A percentile compares a stretch with the other conserved stretches of the same genome.
phyloP scores from a whole-genome alignment of 768 basidiomycete species.

The Amanita jacksonii region DNA sequence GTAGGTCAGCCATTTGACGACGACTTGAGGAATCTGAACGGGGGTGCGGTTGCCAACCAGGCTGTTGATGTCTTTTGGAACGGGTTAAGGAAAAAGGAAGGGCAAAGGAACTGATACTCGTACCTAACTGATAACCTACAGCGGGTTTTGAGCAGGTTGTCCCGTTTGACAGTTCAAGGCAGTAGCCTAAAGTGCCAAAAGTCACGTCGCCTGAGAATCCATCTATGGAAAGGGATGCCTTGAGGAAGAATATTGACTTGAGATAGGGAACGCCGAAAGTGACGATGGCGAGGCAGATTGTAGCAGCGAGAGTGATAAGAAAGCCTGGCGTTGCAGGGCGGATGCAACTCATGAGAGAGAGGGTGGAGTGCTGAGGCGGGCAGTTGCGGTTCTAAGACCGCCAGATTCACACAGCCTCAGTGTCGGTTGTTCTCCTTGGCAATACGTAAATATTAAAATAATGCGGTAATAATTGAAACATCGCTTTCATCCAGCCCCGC shows the following conservation, averaged over 20 bases:
- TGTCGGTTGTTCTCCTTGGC: too few species aligned
- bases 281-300: conserved; percentile 72
- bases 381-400: neutral
- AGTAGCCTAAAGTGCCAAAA: conserved; percentile 90
- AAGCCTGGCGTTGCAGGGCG: conserved; percentile 90
- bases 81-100: conserved; percentile 7
- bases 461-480: too few species aligned
- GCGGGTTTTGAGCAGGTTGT: conserved; percentile 71
- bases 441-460: too few species aligned
- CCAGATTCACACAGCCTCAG: conserved; percentile 1
- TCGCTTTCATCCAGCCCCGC: neutral
- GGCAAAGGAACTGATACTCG: conserved; percentile 19
- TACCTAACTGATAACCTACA: conserved; percentile 85
- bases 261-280: conserved; percentile 87
- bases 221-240: conserved; percentile 46
- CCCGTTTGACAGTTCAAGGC: conserved; percentile 43
- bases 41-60: conserved; percentile 61
- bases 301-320: conserved; percentile 69
- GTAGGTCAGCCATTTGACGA: conserved; percentile 95
- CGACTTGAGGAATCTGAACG: conserved; percentile 69
- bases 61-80: conserved; percentile 68
- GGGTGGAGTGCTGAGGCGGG: conserved; percentile 6
- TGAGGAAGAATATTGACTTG: conserved; percentile 85
- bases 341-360: conserved; percentile 43
- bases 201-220: conserved; percentile 53